Evolutionary conservation across 108 stramenopile genomes (phyloP).

Genomic region (Nitzschia putrida): DNA sequence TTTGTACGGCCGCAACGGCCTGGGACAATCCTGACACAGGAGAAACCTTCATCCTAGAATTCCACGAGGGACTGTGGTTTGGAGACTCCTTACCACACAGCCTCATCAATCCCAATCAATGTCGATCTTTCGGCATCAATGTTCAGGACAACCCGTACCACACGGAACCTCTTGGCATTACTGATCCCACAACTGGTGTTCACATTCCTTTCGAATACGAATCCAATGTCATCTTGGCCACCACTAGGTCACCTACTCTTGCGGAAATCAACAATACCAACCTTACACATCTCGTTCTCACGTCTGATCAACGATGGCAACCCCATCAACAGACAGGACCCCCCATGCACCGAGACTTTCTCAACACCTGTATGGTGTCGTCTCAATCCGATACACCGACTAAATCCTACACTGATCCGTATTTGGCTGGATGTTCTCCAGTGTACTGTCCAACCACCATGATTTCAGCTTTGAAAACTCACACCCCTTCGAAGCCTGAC

Average conservation of each 20-base stretch:
- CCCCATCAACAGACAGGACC: no score
- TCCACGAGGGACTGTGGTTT: neutral
- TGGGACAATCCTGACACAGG: neutral
- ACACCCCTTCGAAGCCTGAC: no score
- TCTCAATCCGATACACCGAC: no score
- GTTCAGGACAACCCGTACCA: slow-evolving; percentile 4
- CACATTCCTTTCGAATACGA: neutral
- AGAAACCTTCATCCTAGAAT: neutral
- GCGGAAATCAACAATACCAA: no score
- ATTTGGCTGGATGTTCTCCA: no score
- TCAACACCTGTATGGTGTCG: no score
- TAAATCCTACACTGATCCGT: no score
- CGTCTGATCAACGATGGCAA: no score
- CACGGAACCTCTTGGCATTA: neutral
- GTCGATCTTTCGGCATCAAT: neutral
- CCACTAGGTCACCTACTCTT: neutral
- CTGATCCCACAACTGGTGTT: neutral
- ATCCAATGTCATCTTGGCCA: neutral
- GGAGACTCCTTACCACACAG: neutral
- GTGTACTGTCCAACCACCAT: no score
- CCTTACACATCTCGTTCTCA: no score
- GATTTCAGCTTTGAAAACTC: no score
- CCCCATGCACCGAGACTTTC: no score
- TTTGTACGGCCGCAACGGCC: neutral
- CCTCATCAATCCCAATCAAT: neutral